Evolutionary conservation across 2,329 filamentous ascomycete genomes (phyloP), one percentile per base, ranked within the genome.

Genomic region (Amesomyces nigricolor): DNA sequence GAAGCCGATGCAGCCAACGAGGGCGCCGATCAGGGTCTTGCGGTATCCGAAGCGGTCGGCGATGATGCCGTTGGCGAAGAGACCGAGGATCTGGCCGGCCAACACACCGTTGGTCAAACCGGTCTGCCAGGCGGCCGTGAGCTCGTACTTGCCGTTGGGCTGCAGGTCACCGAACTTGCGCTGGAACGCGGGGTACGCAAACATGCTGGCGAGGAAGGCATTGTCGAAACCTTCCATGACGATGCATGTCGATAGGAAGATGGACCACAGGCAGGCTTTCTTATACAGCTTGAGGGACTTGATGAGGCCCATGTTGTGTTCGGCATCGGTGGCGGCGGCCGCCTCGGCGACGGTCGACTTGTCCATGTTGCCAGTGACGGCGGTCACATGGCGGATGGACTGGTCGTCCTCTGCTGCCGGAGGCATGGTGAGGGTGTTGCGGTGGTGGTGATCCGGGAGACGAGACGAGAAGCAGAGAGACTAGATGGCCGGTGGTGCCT

Each of bases 91-190:
- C 61, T 79, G 75, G 10, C 81, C 80, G 1, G 76, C 75, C 2
- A 75, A 69, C 0, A 76, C 75, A n/a, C 76, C 80, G 54, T 81
- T 82, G 9, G 74, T 75, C 3, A 85, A 63, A 0, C 74, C 80
- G 0, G 78, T 76, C 64, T 83, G 80, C 82, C 82, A 85, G 0
- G 75, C 71, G 0, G 79, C 76, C 0, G 76, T 74, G 26, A 85
- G 78, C 35, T 71, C 72, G 2, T 69, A 71, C 3, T 67, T 67
- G 3, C 61, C 62, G 4, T 54, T 32, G n/a, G 63, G 58, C 38
- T 66, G 62, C 26, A 66, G 68, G 0, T 67, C 59, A n/a, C 78
- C 78, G 58, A 75, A 81, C 58, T 71, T 76, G 58, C 68, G 54
- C 57, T 72, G 73, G 62, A 75, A 79, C 39, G 62, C 70, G 0